Evolutionary conservation across 228 moss, liverwort and hornwort species (phyloP).

Genomic region (Sphagnum fallax): DNA sequence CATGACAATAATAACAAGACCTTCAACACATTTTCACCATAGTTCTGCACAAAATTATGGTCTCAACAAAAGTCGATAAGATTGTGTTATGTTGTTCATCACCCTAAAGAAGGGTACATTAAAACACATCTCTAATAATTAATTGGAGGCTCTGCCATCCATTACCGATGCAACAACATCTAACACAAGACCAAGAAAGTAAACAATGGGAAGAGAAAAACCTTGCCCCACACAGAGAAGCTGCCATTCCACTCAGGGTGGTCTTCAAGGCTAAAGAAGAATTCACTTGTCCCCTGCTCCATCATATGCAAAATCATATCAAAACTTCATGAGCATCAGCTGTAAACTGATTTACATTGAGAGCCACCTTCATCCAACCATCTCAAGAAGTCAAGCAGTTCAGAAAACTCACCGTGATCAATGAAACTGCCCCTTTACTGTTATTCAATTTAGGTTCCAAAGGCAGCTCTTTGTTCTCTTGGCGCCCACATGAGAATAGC

Average conservation of each 20-base stretch:
- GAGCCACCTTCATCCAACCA: no score
- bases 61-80: no score
- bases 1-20: background rate
- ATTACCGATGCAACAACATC: no score
- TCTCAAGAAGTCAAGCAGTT: no score
- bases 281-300: conserved; percentile 81
- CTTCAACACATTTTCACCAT: no score
- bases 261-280: conserved; percentile 75
- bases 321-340: background rate
- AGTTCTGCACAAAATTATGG: no score
- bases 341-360: background rate
- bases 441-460: conserved; percentile 58
- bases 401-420: conserved; percentile 52
- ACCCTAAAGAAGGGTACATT: no score
- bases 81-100: no score
- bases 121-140: no score
- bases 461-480: conserved; percentile 61
- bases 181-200: no score
- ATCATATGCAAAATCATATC: background rate
- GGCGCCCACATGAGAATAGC: conserved; percentile 72
- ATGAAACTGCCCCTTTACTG: conserved; percentile 64
- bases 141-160: no score
- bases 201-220: conserved; percentile 1
- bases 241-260: conserved; percentile 80
- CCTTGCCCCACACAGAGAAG: conserved; percentile 75